These are phyloP conservation scores for Thecaphora thlaspeos DNA, from an alignment of 1,284 basidiomycete genomes.

Conservation along the genomic window DNA sequence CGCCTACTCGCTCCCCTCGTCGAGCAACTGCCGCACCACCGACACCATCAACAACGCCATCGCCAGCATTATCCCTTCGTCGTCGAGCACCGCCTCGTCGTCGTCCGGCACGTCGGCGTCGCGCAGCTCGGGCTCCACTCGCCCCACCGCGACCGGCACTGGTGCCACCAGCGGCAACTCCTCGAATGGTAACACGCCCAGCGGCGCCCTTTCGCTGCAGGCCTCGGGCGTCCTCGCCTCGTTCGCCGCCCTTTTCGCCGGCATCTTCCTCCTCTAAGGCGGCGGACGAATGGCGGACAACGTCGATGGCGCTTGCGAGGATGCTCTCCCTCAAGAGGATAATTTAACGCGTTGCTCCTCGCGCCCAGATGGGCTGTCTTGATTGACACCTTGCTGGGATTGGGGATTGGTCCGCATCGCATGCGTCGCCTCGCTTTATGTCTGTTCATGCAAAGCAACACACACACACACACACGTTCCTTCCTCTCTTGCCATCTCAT, in stretches of 20 bases:
- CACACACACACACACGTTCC: too few relatives aligned
- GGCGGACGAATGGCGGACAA: too few relatives aligned
- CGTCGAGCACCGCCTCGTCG: conserved; percentile 3
- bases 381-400: too few relatives aligned
- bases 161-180: conserved; percentile 6
- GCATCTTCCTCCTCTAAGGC: conserved; percentile 41
- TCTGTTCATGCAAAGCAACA: too few relatives aligned
- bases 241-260: conserved; percentile 25
- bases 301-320: too few relatives aligned
- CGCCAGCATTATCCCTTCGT: conserved; percentile 9
- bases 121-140: background rate
- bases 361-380: too few relatives aligned
- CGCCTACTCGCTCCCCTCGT: conserved; percentile 46
- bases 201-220: conserved; percentile 16
- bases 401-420: too few relatives aligned
- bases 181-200: conserved; percentile 1
- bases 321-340: too few relatives aligned
- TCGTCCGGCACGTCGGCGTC: background rate
- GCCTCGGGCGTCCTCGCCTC: conserved; percentile 23
- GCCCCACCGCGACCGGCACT: background rate
- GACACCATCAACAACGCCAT: conserved; percentile 47
- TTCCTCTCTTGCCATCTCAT: too few relatives aligned
- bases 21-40: conserved; percentile 41
- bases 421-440: too few relatives aligned
- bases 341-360: too few relatives aligned